These are phyloP conservation scores for Escallonia rubra DNA, from an alignment of 129 eudicot species.

Conservation along the genomic window DNA sequence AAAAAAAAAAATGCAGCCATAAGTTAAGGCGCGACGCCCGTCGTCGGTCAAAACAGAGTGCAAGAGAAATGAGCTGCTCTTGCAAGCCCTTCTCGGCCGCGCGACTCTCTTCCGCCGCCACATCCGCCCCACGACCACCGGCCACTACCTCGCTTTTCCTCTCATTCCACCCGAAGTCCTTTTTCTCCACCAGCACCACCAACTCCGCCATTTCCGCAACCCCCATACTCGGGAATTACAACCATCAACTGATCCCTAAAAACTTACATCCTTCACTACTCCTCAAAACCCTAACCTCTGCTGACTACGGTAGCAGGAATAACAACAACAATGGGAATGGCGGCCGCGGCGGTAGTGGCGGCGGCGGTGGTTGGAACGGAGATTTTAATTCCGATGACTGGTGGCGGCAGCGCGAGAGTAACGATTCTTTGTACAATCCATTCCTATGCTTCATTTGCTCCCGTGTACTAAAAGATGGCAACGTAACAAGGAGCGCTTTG, in stretches of 20 bases:
- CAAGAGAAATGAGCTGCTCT: conserved; percentile 23
- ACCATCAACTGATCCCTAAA: background rate
- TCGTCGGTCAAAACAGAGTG: background rate
- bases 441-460: conserved; percentile 20
- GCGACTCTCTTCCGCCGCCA: background rate
- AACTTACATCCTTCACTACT: conserved; percentile 10
- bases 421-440: conserved; percentile 8
- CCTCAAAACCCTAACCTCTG: conserved; percentile 3
- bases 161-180: conserved; percentile 19
- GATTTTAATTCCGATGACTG: conserved; percentile 27
- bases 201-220: conserved; percentile 2
- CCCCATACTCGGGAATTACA: background rate
- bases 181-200: conserved; percentile 8
- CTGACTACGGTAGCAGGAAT: background rate
- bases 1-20: too few species aligned
- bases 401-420: conserved; percentile 16
- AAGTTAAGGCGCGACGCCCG: background rate
- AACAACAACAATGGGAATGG: conserved; percentile 1
- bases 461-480: background rate
- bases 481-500: too few species aligned
- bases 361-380: conserved; percentile 20
- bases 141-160: conserved; percentile 15
- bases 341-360: conserved; percentile 13
- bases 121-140: conserved; percentile 10
- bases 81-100: conserved; percentile 32